Evolutionary conservation across 1,284 basidiomycete genomes (phyloP).

Genomic region (Austroboletus novae-zelandiae): DNA sequence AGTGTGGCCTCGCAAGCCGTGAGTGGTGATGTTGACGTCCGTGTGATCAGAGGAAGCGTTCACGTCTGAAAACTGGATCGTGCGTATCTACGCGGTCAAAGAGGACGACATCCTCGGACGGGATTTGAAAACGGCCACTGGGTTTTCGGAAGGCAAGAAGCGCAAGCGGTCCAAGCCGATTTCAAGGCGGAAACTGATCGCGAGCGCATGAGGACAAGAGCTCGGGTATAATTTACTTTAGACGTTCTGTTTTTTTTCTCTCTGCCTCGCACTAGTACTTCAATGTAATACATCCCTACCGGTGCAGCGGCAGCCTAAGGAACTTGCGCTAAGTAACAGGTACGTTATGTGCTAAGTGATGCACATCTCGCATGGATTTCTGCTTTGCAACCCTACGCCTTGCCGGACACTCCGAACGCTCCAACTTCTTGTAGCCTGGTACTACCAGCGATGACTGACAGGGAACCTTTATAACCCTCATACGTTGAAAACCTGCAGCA

Average conservation of each 20-base stretch:
- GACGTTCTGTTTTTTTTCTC: too few relatives aligned
- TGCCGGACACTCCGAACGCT: too few relatives aligned
- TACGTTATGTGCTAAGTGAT: too few relatives aligned
- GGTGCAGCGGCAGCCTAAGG: too few relatives aligned
- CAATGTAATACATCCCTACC: too few relatives aligned
- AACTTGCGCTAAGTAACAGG: too few relatives aligned
- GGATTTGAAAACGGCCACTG: constrained; percentile 82
- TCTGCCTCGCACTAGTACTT: too few relatives aligned
- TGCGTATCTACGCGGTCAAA: constrained; percentile 95
- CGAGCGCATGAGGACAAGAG: constrained; percentile 10
- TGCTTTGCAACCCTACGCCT: too few relatives aligned
- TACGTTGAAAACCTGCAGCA: not conserved
- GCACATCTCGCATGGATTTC: too few relatives aligned
- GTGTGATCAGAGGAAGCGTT: constrained; percentile 82
- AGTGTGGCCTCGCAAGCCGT: constrained; percentile 23
- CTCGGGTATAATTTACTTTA: too few relatives aligned
- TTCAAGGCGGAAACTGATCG: constrained; percentile 52
- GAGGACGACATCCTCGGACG: constrained; percentile 91
- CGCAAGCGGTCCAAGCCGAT: constrained; percentile 73
- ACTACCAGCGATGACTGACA: too few relatives aligned
- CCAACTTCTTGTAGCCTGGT: too few relatives aligned
- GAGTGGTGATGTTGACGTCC: not conserved
- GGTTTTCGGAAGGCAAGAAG: constrained; percentile 86
- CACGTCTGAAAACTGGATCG: constrained; percentile 98
- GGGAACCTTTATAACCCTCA: not conserved